Evolutionary conservation across 805 yeast species (phyloP).

Genomic region (Zygosaccharomyces lentus): DNA sequence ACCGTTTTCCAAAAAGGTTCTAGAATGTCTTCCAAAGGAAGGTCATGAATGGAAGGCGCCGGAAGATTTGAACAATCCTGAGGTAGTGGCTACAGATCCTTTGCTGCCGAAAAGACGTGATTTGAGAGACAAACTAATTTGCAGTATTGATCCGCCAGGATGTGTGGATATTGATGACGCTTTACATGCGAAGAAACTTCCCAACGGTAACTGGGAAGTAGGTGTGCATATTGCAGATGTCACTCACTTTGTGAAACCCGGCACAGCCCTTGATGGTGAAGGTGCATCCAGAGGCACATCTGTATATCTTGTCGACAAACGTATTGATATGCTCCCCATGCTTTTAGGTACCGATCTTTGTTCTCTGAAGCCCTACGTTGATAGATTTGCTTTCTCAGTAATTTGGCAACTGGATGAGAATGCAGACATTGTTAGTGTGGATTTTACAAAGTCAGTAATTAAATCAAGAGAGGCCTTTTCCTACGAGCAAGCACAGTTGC

Average conservation of each 20-base stretch:
- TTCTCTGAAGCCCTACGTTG: slow-evolving; percentile 91
- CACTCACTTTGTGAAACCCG: slow-evolving; percentile 91
- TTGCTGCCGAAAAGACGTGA: slow-evolving; percentile 63
- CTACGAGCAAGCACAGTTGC: slow-evolving; percentile 84
- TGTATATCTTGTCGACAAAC: slow-evolving; percentile 92
- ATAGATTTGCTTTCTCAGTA: slow-evolving; percentile 91
- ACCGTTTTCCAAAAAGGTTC: slow-evolving; percentile 88
- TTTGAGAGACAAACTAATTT: slow-evolving; percentile 80
- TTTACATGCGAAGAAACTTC: slow-evolving; percentile 74
- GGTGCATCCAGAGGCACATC: slow-evolving; percentile 98
- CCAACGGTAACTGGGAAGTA: slow-evolving; percentile 93
- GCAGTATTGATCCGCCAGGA: slow-evolving; percentile 96
- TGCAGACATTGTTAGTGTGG: slow-evolving; percentile 76
- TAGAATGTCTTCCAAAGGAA: slow-evolving; percentile 87
- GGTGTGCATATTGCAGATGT: slow-evolving; percentile 99
- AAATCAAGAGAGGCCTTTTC: slow-evolving; percentile 91
- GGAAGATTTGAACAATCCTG: slow-evolving; percentile 50
- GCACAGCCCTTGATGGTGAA: slow-evolving; percentile 86
- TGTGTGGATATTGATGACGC: slow-evolving; percentile 99
- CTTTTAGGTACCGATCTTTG: slow-evolving; percentile 92
- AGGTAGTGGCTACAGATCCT: slow-evolving; percentile 47
- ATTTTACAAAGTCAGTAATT: slow-evolving; percentile 82
- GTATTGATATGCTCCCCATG: slow-evolving; percentile 98
- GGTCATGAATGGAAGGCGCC: slow-evolving; percentile 95
- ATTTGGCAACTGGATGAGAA: slow-evolving; percentile 89